Conservation (phyloP, 2,329 filamentous ascomycete species). For the Cladorrhinum sp. region DNA sequence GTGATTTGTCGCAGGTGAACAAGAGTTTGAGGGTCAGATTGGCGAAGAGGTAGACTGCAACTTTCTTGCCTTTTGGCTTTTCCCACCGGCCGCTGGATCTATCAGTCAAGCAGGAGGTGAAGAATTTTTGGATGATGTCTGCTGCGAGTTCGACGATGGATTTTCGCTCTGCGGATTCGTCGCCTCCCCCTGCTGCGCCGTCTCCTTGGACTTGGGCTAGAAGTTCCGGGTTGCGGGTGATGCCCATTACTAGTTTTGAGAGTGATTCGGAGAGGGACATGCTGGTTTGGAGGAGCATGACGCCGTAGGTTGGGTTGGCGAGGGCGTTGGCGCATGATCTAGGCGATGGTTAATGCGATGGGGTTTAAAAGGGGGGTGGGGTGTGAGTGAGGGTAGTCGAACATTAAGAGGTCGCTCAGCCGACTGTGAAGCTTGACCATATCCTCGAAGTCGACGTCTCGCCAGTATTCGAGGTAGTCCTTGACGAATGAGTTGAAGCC, state of each 20-base stretch:
- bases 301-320: slow-evolving; percentile 72
- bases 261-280: slow-evolving; percentile 78
- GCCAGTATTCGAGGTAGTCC: slow-evolving; percentile 76
- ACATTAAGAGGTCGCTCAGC: slow-evolving; percentile 70
- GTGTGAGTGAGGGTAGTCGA: no score
- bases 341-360: no score
- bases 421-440: slow-evolving; percentile 71
- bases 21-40: slow-evolving; percentile 87
- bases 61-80: slow-evolving; percentile 76
- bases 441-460: slow-evolving; percentile 75
- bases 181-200: slow-evolving; percentile 52
- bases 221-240: slow-evolving; percentile 77
- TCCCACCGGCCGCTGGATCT: slow-evolving; percentile 64
- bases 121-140: slow-evolving; percentile 85
- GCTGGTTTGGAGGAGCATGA: slow-evolving; percentile 78
- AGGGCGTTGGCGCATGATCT: slow-evolving; percentile 80
- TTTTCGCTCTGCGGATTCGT: slow-evolving; percentile 64
- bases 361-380: no score
- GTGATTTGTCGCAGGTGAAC: slow-evolving; percentile 79
- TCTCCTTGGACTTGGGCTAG: slow-evolving; percentile 60
- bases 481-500: slow-evolving; percentile 76
- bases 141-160: slow-evolving; percentile 83
- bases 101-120: slow-evolving; percentile 85
- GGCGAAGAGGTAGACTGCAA: slow-evolving; percentile 86
- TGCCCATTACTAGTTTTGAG: slow-evolving; percentile 75